A percentile compares a stretch with the other conserved stretches of the same genome.
Evolutionary conservation across 2,329 filamentous ascomycete species (phyloP).

Genomic region (Amylocarpus encephaloides): DNA sequence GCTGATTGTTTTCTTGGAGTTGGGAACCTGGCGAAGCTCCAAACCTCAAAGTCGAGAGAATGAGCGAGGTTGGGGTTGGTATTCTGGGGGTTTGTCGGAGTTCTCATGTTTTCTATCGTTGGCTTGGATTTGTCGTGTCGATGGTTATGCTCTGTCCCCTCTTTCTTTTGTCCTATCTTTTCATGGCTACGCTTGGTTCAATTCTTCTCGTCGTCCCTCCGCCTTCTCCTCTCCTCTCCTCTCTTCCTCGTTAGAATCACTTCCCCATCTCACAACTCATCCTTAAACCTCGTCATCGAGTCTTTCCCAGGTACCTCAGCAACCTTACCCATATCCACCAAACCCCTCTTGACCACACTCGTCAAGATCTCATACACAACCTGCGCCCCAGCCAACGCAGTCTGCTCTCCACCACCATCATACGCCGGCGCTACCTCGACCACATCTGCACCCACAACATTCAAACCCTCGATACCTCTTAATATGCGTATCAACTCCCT

Average conservation of each 20-base stretch:
- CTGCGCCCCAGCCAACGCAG: slow-evolving; percentile 76
- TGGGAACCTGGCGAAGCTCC: too few relatives aligned
- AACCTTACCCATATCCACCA: slow-evolving; percentile 32
- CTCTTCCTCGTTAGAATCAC: neutral
- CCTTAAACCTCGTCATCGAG: slow-evolving; percentile 16
- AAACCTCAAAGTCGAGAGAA: too few relatives aligned
- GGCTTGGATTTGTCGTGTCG: too few relatives aligned
- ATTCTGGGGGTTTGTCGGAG: too few relatives aligned
- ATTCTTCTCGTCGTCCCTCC: neutral
- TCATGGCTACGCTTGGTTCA: too few relatives aligned
- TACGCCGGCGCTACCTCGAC: slow-evolving; percentile 86
- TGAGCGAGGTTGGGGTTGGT: too few relatives aligned
- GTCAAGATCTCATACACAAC: slow-evolving; percentile 82
- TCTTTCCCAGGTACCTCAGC: slow-evolving; percentile 20
- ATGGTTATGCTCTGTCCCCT: too few relatives aligned
- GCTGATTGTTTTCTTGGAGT: neutral
- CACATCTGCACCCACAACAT: slow-evolving; percentile 82
- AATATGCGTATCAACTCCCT: slow-evolving; percentile 80
- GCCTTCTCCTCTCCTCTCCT: neutral
- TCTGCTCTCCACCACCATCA: slow-evolving; percentile 73
- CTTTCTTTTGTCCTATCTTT: too few relatives aligned
- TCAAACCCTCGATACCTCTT: slow-evolving; percentile 73
- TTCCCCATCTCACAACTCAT: slow-evolving; percentile 19
- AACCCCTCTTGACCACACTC: slow-evolving; percentile 58
- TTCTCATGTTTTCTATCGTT: too few relatives aligned